Base-by-base conservation (phyloP, 139 green algal genomes). In the Closterium sp. region DNA sequence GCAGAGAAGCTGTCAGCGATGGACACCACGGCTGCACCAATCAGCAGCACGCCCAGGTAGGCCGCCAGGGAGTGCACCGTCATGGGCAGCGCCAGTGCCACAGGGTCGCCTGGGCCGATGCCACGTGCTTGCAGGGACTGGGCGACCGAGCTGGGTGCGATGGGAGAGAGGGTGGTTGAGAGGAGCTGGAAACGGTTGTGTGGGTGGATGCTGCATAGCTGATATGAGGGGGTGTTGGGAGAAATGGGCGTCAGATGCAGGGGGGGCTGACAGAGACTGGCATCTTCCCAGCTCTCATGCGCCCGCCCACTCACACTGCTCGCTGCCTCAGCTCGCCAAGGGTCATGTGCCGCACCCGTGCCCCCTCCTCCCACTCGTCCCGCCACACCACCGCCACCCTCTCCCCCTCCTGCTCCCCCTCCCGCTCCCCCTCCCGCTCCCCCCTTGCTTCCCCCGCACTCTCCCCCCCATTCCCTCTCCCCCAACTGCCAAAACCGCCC, bases 21-120 rank as follows among this genome's bases (percentile, higher is more conserved):
- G 38, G 96, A 98, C 32, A 99, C 97, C 24, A 96, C 96, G 21
- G 88, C 95, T 62, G 95, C 97, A 86, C 97, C 97, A 9, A 96
- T 93, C 91, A 98, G 95, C 11, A 99, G 94, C n/a, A 97, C 95
- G 29, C 96, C 98, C 73, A 99, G 95, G 95, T 98, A 99, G 7
- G 93, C 50, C 0, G 92, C 92, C 4, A 98, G 96, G 0, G 97
- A 92, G 7, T 95, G 89, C 5, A 94, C 93, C 6, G 94, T 97
- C 95, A 99, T 97, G 0, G 97, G 97, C 97, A 98, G 97, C 91
- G 95, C 94, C 24, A 99, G 95, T 2, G 96, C 97, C 11, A 98
- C 42, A 0, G 95, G 92, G 84, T 96, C 95, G 6, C 97, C 97
- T 97, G 95, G 17, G 1, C 73, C 38, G 70, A 96, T 90, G 17